Base-by-base conservation (phyloP, 306 rosid species). In the Cucurbita argyrosperma region DNA sequence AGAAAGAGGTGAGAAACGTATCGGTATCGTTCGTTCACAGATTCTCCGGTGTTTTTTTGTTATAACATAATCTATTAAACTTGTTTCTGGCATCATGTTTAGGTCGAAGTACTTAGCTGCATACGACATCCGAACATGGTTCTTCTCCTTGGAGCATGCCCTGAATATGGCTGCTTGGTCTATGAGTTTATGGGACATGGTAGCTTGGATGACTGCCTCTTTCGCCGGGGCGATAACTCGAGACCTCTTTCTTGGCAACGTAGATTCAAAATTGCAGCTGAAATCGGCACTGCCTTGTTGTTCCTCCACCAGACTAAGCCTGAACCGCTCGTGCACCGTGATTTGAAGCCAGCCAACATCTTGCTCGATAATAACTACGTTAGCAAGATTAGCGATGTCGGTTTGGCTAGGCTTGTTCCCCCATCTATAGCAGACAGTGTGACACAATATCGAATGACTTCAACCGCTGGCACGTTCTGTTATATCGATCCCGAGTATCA, bases 71-170 rank as follows among this genome's bases (percentile, higher is more conserved):
- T 21, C 38, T 47, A 47, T 47, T 68, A 7, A 50, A 68, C 42
- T 46, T 68, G 57, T 21, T 68, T 47, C 38, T 47, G 13, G 10
- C n/a, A 47, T 14, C 4, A 1, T 4, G 2, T 47, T 37, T 83
- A 93, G 98, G 90, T 93, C 76, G 96, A 93, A 83, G 90, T 93
- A 50, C 80, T 93, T 42, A 88, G 97, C 89, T 85, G 90, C 84
- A 90, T 93, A 75, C 79, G 98, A 70, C 98, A 93, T 84, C 98
- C 98, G 6, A 86, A 93, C 90, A 93, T 93, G 97, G 97, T 93
- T 75, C 97, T 93, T 47, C 98, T 93, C 62, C 85, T 93, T 9
- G 98, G 98, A 72, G 98, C 97, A 26, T 93, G 98, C 76, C 98
- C 97, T 0, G 98, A 93, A 51, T 93, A 88, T 13, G 98, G 98